Conservation (phyloP, 1,284 basidiomycete species). For the Ustilago shanxiensis region DNA sequence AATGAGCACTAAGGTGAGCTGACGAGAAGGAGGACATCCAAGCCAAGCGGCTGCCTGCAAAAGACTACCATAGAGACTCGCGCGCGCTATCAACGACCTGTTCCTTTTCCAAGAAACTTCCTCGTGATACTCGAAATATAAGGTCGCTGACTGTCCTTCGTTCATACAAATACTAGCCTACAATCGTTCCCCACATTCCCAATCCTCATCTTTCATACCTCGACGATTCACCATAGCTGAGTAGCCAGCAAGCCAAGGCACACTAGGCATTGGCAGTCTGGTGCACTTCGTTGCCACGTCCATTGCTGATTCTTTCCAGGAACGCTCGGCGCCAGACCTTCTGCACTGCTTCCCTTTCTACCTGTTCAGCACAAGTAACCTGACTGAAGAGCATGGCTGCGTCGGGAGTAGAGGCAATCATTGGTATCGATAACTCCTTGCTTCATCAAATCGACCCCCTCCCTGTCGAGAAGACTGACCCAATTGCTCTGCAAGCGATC, state of each 20-base stretch:
- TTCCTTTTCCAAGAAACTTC: neutral
- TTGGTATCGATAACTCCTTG: neutral
- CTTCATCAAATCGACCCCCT: neutral
- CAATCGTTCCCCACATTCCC: no score
- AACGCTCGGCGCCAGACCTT: neutral
- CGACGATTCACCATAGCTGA: neutral
- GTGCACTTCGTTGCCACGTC: neutral
- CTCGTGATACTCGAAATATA: no score
- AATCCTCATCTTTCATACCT: neutral
- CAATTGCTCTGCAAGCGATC: neutral
- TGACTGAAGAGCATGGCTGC: conserved; percentile 6
- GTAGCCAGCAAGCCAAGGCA: neutral
- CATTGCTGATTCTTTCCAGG: neutral
- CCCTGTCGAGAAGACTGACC: neutral
- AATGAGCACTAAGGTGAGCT: neutral
- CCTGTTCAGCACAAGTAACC: neutral
- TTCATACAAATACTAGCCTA: neutral
- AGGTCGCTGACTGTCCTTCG: neutral
- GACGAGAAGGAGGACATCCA: neutral
- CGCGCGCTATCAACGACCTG: neutral
- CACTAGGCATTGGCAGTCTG: neutral
- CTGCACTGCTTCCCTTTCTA: neutral
- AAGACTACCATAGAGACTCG: neutral
- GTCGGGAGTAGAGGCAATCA: neutral
- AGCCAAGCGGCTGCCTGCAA: neutral